Percentiles rank a stretch among this genome's conserved stretches.
These are phyloP conservation scores for Globisporangium solare DNA, from an alignment of 352 stramenopile genomes.

Conservation along the genomic window DNA sequence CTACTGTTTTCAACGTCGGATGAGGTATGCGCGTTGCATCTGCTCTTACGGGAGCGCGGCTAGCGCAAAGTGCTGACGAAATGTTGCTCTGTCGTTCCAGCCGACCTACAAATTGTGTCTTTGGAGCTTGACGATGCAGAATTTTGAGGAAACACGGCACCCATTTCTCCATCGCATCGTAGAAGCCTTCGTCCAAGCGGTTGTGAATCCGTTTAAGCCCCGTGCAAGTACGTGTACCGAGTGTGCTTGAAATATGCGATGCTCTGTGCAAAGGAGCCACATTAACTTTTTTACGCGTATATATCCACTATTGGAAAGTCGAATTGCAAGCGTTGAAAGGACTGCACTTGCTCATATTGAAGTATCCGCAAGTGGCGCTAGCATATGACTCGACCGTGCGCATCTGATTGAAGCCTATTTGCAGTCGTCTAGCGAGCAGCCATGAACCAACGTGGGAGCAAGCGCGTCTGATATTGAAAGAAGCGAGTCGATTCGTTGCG, in stretches of 20 bases:
- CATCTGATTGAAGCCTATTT: constrained; percentile 48
- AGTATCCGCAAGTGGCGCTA: constrained; percentile 38
- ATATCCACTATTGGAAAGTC: constrained; percentile 8
- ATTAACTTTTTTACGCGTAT: background rate
- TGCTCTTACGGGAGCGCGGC: background rate
- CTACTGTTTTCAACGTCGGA: constrained; percentile 51
- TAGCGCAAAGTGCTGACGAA: background rate
- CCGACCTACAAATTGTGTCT: constrained; percentile 66
- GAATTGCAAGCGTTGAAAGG: constrained; percentile 62
- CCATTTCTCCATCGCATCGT: constrained; percentile 44
- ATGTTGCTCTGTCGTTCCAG: constrained; percentile 12
- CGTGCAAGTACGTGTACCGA: constrained; percentile 39
- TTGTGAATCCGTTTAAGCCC: constrained; percentile 71
- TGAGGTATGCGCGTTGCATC: constrained; percentile 17
- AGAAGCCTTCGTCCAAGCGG: constrained; percentile 60
- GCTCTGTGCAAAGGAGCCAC: background rate
- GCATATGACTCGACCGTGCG: constrained; percentile 20
- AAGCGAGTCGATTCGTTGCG: constrained; percentile 25
- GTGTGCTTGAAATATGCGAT: too few relatives aligned
- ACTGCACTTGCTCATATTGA: constrained; percentile 46
- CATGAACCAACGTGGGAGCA: constrained; percentile 43
- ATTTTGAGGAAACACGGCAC: constrained; percentile 40
- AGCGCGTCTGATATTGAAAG: constrained; percentile 39
- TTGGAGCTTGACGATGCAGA: constrained; percentile 62
- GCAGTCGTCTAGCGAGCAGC: constrained; percentile 50